Conservation (phyloP, 2,329 filamentous ascomycete species). For the Fusarium setosum region DNA sequence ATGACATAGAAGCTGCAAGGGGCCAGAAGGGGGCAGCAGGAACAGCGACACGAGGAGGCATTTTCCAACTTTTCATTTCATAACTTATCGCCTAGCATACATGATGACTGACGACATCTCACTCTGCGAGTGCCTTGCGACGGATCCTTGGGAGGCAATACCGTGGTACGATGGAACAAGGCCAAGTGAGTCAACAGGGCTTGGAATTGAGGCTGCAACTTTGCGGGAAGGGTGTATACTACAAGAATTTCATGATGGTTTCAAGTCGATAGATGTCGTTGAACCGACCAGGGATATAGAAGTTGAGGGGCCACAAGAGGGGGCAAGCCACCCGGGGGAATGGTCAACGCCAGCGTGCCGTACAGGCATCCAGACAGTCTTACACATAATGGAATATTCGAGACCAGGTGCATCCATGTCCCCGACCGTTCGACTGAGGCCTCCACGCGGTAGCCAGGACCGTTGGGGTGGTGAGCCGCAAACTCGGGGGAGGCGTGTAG, state of each 20-base stretch:
- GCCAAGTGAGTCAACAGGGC: slow-evolving; percentile 24
- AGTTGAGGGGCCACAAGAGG: slow-evolving; percentile 20
- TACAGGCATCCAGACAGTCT: slow-evolving; percentile 34
- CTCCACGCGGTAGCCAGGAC: slow-evolving; percentile 25
- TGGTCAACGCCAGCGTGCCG: slow-evolving; percentile 23
- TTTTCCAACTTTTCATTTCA: slow-evolving; percentile 28
- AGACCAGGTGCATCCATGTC: slow-evolving; percentile 13
- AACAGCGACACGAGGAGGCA: slow-evolving; percentile 19
- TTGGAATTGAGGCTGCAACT: slow-evolving; percentile 26
- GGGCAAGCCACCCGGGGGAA: slow-evolving; percentile 21
- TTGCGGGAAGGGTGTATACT: slow-evolving; percentile 36
- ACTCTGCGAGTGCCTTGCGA: slow-evolving; percentile 24
- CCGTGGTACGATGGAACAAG: slow-evolving; percentile 24
- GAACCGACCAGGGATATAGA: slow-evolving; percentile 27
- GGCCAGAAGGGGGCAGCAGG: slow-evolving; percentile 14
- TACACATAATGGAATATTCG: slow-evolving; percentile 39
- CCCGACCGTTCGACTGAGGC: slow-evolving; percentile 30
- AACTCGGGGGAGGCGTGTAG: slow-evolving; percentile 11
- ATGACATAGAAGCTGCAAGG: slow-evolving; percentile 10
- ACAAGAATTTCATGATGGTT: slow-evolving; percentile 36
- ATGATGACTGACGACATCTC: slow-evolving; percentile 30
- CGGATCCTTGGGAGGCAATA: slow-evolving; percentile 29
- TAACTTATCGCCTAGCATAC: slow-evolving; percentile 26
- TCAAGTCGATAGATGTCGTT: slow-evolving; percentile 30
- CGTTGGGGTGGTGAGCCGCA: slow-evolving; percentile 13